Conservation (phyloP, 495 filamentous ascomycete species). For the Podospora australis region DNA sequence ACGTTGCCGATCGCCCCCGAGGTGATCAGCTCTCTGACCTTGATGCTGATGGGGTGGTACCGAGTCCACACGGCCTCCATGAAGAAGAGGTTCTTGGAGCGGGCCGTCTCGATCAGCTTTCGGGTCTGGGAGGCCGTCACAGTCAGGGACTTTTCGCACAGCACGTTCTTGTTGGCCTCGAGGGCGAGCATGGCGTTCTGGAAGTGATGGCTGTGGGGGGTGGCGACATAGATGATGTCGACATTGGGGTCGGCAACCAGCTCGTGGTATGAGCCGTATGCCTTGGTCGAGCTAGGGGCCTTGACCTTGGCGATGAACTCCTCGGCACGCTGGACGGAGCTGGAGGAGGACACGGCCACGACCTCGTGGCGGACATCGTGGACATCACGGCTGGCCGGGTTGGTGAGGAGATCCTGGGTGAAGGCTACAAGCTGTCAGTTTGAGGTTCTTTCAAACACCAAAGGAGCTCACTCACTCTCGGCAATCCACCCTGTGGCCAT, state of each 20-base stretch:
- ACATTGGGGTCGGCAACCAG: conserved; percentile 70
- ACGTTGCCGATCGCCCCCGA: conserved; percentile 69
- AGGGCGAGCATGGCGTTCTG: conserved; percentile 80
- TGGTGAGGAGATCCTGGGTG: conserved; percentile 72
- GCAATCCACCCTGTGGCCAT: conserved; percentile 80
- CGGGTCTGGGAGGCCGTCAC: conserved; percentile 77
- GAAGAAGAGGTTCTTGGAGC: conserved; percentile 76
- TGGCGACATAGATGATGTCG: conserved; percentile 89
- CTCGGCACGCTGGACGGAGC: conserved; percentile 57
- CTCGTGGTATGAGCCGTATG: conserved; percentile 76
- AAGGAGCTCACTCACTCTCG: conserved; percentile 44
- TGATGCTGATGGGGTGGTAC: conserved; percentile 76
- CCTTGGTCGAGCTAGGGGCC: conserved; percentile 57
- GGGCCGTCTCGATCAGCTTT: conserved; percentile 67
- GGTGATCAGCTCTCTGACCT: conserved; percentile 64
- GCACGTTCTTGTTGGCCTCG: conserved; percentile 77
- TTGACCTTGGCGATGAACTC: conserved; percentile 64
- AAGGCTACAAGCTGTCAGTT: conserved; percentile 49
- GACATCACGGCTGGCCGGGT: conserved; percentile 65
- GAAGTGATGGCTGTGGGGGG: conserved; percentile 93
- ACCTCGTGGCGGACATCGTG: conserved; percentile 72
- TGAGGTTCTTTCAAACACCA: background rate
- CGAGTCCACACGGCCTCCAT: conserved; percentile 98
- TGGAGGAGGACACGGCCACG: conserved; percentile 75
- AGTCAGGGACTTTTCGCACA: conserved; percentile 92